Evolutionary conservation across 2,329 filamentous ascomycete genomes (phyloP).

Genomic region (Talaromyces marneffei): DNA sequence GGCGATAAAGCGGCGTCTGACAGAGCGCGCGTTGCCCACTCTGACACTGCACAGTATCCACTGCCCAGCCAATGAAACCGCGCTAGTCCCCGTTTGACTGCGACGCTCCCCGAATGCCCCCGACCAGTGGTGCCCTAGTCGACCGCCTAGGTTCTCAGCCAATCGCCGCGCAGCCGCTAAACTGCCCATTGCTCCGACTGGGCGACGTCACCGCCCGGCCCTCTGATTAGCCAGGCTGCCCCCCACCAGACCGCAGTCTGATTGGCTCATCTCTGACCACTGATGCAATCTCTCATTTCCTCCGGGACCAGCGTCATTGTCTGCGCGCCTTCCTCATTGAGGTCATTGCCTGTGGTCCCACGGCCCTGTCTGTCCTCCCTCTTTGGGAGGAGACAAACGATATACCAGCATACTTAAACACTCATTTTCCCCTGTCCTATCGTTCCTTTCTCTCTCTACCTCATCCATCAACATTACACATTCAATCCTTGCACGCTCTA

Average conservation of each 20-base stretch:
- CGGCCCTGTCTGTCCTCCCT: neutral
- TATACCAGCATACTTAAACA: conserved; percentile 11
- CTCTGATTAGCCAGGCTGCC: neutral
- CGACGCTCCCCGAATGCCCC: conserved; percentile 7
- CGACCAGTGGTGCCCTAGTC: neutral
- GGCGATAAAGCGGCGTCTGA: neutral
- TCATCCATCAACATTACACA: neutral
- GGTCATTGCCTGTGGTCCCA: neutral
- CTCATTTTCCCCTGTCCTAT: neutral
- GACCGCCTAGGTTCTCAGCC: neutral
- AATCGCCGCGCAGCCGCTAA: neutral
- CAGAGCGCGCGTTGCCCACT: no score
- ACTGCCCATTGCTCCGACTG: conserved; percentile 1
- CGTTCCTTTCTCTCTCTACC: neutral
- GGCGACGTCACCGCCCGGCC: conserved; percentile 8
- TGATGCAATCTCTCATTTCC: conserved; percentile 8
- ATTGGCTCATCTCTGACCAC: neutral
- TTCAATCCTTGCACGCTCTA: neutral
- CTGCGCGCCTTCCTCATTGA: conserved; percentile 4
- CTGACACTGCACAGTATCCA: no score
- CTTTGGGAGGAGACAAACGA: neutral
- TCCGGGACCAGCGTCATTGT: conserved; percentile 8
- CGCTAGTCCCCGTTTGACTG: conserved; percentile 4
- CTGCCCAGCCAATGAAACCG: neutral
- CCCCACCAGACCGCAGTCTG: neutral